A percentile compares a stretch with the other conserved stretches of the same genome.
Conservation (phyloP, 2,329 filamentous ascomycete species). For the Fusarium illudens region DNA sequence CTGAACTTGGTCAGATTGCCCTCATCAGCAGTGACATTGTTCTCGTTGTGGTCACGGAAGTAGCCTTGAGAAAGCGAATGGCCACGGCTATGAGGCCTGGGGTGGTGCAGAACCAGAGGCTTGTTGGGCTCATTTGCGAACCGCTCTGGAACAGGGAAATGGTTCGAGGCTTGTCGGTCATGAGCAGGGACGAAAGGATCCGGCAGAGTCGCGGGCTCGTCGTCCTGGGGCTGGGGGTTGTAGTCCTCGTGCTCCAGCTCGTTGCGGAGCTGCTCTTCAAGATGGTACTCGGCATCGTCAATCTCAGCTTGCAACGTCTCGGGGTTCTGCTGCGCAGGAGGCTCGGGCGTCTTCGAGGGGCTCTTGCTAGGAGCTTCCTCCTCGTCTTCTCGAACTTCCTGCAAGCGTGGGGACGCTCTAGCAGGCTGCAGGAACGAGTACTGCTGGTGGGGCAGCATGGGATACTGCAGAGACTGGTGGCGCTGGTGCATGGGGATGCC, state of each 20-base stretch:
- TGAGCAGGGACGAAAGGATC: conserved; percentile 47
- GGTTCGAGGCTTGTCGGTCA: conserved; percentile 55
- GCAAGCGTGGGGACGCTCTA: conserved; percentile 68
- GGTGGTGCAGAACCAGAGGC: conserved; percentile 71
- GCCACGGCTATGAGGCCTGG: conserved; percentile 76
- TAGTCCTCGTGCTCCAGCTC: conserved; percentile 83
- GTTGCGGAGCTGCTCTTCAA: conserved; percentile 81
- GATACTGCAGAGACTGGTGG: conserved; percentile 67
- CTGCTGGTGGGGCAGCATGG: conserved; percentile 64
- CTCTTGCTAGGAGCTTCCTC: conserved; percentile 66
- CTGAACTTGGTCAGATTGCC: conserved; percentile 43
- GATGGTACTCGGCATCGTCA: conserved; percentile 84
- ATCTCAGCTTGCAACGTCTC: conserved; percentile 88
- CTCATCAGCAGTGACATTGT: conserved; percentile 45
- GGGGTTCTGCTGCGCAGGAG: conserved; percentile 54
- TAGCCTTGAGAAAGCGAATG: conserved; percentile 76
- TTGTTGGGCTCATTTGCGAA: conserved; percentile 64
- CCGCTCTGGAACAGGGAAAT: conserved; percentile 58
- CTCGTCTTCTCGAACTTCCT: conserved; percentile 78
- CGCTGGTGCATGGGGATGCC: conserved; percentile 60
- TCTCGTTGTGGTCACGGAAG: conserved; percentile 62
- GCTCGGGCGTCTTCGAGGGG: conserved; percentile 64
- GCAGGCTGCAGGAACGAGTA: conserved; percentile 63
- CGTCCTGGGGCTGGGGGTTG: conserved; percentile 65
- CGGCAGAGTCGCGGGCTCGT: conserved; percentile 32